Evolutionary conservation across 129 eudicot species (phyloP), one percentile per base, ranked within the genome.

Genomic region (Flaveria brownii): DNA sequence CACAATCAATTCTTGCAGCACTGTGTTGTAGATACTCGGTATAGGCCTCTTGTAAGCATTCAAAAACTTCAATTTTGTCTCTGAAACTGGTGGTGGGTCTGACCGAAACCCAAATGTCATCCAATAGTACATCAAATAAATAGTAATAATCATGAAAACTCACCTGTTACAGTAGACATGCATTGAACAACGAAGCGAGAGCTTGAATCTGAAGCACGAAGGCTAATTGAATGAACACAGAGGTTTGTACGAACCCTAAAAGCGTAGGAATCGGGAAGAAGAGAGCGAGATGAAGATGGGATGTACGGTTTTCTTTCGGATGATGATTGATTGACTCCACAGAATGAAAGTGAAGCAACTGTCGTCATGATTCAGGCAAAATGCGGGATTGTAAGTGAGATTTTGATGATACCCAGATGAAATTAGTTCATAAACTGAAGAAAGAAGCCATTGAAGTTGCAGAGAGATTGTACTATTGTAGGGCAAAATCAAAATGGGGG

Each of bases 1-100:
- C 23, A 94, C 98, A 43, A 94, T 82, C 57, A 94, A 88, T 79
- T 94, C 98, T 71, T 85, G 96, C 61, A 91, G 84, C 55, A 94
- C 97, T 3, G 82, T 81, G 89, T 88, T 94, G 90, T 94, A 94
- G 80, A 94, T 85, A 73, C 97, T 94, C 6, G 98, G 98, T 71
- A 94, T 91, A 10, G 97, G 98, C 56, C 91, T 87, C 81, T 77
- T 94, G 80, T 91, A 94, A 68, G 93, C 91, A 84, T 78, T 86
- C 62, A 91, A 81, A 81, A 94, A 94, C 71, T 87, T 91, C 78
- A 30, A 73, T 77, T 94, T 94, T 54, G 98, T 94, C 72, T 91
- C 87, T 14, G 96, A 71, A 22, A 93, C 98, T 33, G 39, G 88
- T 16, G 98, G 80, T 60, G 68, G 60, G 7, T 50, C 67, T 61